Evolutionary conservation across 2,329 filamentous ascomycete species (phyloP), one percentile per base, ranked within the genome.

Genomic region (Nemania abortiva): DNA sequence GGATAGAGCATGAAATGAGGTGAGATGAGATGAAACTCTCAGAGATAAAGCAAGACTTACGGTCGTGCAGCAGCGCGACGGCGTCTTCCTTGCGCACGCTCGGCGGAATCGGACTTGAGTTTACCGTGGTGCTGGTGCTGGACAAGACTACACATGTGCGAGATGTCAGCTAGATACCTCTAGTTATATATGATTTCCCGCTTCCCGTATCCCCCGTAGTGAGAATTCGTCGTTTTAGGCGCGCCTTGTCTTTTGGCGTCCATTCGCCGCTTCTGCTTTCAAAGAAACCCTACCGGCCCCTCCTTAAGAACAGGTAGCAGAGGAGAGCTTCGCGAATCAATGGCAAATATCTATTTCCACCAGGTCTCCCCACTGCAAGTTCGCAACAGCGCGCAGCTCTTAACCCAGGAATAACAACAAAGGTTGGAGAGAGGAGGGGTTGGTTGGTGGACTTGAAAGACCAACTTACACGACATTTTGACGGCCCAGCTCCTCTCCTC

Each of bases 41-140:
- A n/a, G n/a, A n/a, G 11, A 42, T 5, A 9, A 42, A 20, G 15
- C 1, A 22, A 56, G 29, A 70, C 69, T 66, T 31, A 71, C 69
- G 84, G 73, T 86, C 82, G 29, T 87, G 86, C 34, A 89, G 83
- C 62, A 83, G 79, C 31, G 81, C 76, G 37, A 88, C 68, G 58
- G 76, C 77, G 31, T 70, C 69, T 50, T 72, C 72, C 11, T 69
- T 72, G 37, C 59, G 66, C 55, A 72, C 72, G 31, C n/a, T 45
- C 27, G 71, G 29, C 27, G 86, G 85, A 64, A 88, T 77, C 61
- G 79, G 72, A 34, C 84, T 82, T 45, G 75, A 74, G 77, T 87
- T 84, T 60, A 76, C 73, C 20, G 88, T 64, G 37, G 77, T 80
- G 34, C 81, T 80, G 6, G 81, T 82, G 45, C 81, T 82, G 70